Base-by-base conservation (phyloP, 148 eudicot species). In the Selenicereus undatus region DNA sequence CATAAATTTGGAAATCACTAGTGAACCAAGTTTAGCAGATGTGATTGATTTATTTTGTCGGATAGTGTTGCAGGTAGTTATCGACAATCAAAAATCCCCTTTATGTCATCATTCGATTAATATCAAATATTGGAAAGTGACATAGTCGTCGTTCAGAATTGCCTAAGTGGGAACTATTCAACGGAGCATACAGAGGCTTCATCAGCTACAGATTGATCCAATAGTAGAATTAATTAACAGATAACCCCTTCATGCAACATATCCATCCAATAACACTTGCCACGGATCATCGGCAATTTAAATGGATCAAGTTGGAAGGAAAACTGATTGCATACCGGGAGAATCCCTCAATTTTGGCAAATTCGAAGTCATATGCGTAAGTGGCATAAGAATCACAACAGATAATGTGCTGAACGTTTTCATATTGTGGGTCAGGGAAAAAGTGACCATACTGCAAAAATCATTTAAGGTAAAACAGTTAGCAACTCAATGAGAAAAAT, bases 401-500 rank as follows among this genome's bases (percentile, higher is more conserved):
- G 56, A 92, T 92, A 64, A 95, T 90, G 86, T 95, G 97, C 86
- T 95, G 99, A 75, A 95, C 97, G 86, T 95, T 91, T 83, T 95
- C 97, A 86, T 92, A 95, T 86, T 93, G 97, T 51, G 97, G 99
- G 88, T 95, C 97, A 43, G 99, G 97, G 88, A 93, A 95, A 84
- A 92, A 95, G 87, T 95, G 99, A 74, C 99, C 99, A 89, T 90
- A 95, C 99, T 95, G 97, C 86, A 85, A 83, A 87, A 81, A 16
- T 14, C 42, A 50, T 72, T 73, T 60, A 51, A 20, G 48, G 21
- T 26, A 68, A 73, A 54, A 73, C 51, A 79, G n/a, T 76, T 74
- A 78, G 74, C 72, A 79, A 78, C 71, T 81, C 18, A 76, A 69
- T 48, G 60, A 5, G 13, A 56, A 76, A 32, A 45, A 70, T 71